Evolutionary conservation across 257 asterid genomes (phyloP).

Genomic region (Petrea volubilis): DNA sequence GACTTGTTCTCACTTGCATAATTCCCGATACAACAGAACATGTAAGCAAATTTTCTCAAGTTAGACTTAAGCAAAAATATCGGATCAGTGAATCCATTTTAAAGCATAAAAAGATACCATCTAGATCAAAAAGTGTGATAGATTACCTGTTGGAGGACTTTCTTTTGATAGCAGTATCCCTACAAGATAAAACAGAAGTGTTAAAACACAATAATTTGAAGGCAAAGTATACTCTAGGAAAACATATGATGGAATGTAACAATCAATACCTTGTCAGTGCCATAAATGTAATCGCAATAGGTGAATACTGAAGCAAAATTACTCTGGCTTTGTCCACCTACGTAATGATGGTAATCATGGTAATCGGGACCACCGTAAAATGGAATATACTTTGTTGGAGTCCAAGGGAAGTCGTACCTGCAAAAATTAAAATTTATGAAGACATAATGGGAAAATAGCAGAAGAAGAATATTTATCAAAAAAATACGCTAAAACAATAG

Average conservation of each 20-base stretch:
- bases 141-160: slow-evolving; percentile 63
- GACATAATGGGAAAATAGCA: not conserved
- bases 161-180: slow-evolving; percentile 78
- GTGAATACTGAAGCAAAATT: slow-evolving; percentile 98
- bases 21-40: not conserved
- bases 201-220: not conserved
- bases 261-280: slow-evolving; percentile 87
- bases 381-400: slow-evolving; percentile 83
- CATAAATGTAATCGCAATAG: slow-evolving; percentile 91
- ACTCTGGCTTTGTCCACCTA: slow-evolving; percentile 96
- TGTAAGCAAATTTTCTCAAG: not conserved
- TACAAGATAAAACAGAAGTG: slow-evolving; percentile 9
- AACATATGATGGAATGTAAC: not conserved
- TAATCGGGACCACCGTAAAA: slow-evolving; percentile 97
- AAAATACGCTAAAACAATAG: not conserved
- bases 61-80: not conserved
- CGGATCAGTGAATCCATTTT: no score
- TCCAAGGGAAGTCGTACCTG: slow-evolving; percentile 98
- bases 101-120: not conserved
- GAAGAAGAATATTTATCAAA: not conserved
- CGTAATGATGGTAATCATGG: slow-evolving; percentile 99
- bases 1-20: not conserved
- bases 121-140: not conserved
- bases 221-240: not conserved
- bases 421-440: not conserved